phyloP scores from a whole-genome alignment of 495 filamentous ascomycete species.

The Geoglossum glabrum region DNA sequence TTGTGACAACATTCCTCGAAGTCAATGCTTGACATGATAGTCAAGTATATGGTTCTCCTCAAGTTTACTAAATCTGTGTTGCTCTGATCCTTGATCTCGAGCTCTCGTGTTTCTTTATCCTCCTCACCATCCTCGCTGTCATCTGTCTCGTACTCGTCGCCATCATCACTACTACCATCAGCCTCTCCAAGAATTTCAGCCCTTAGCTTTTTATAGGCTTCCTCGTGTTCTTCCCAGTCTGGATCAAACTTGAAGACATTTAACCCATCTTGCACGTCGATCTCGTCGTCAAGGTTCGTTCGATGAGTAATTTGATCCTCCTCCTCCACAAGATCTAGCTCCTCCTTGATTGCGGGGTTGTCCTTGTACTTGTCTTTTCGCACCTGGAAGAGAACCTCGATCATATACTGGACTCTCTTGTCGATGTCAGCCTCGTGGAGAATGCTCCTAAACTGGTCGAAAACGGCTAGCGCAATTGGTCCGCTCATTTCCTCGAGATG shows the following conservation, averaged over 20 bases:
- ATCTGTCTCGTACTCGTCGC: constrained; percentile 47
- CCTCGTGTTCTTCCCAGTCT: constrained; percentile 79
- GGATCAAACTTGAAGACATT: constrained; percentile 93
- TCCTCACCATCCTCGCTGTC: constrained; percentile 62
- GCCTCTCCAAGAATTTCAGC: constrained; percentile 88
- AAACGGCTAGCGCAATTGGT: constrained; percentile 68
- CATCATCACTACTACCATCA: constrained; percentile 54
- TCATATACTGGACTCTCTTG: constrained; percentile 93
- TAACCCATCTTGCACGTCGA: constrained; percentile 62
- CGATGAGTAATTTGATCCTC: constrained; percentile 93
- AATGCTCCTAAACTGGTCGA: constrained; percentile 87
- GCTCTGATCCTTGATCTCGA: constrained; percentile 95
- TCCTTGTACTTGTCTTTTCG: constrained; percentile 94
- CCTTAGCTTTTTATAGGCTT: constrained; percentile 69
- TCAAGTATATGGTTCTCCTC: constrained; percentile 85
- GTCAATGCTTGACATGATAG: constrained; percentile 84
- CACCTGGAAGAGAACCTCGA: constrained; percentile 92
- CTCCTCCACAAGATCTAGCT: constrained; percentile 87
- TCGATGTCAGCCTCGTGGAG: constrained; percentile 92
- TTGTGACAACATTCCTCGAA: constrained; percentile 95
- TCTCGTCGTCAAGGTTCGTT: constrained; percentile 54
- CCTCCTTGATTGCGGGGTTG: constrained; percentile 73
- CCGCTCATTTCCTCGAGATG: constrained; percentile 87
- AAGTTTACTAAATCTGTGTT: constrained; percentile 91
- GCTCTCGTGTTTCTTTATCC: constrained; percentile 45